Percentiles rank a stretch among this genome's conserved stretches.
phyloP scores from a whole-genome alignment of 2,329 filamentous ascomycete genomes.

The Orbilia quercus region DNA sequence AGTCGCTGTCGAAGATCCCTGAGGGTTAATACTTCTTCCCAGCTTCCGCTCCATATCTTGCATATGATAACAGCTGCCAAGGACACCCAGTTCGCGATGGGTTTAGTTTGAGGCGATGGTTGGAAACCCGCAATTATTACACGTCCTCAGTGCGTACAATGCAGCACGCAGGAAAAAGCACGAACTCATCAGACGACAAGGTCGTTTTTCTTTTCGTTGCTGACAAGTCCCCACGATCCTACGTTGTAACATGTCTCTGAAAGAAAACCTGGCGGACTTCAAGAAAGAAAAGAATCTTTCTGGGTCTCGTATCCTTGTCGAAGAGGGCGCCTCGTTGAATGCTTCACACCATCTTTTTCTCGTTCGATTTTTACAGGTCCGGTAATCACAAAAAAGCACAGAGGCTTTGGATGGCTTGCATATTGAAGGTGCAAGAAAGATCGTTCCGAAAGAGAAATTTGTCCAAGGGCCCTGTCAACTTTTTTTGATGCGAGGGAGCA shows the following conservation, averaged over 20 bases:
- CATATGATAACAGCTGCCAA: slow-evolving; percentile 55
- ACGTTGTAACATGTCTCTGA: slow-evolving; percentile 27
- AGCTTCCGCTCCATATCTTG: slow-evolving; percentile 54
- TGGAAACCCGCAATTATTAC: slow-evolving; percentile 6
- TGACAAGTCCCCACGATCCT: slow-evolving; percentile 34
- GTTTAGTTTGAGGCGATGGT: slow-evolving; percentile 17
- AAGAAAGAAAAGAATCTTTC: slow-evolving; percentile 11
- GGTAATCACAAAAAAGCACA: slow-evolving; percentile 19
- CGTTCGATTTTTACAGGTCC: neutral
- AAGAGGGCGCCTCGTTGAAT: neutral
- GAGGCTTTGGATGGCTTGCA: slow-evolving; percentile 24
- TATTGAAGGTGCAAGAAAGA: slow-evolving; percentile 12
- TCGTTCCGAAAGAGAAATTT: slow-evolving; percentile 30
- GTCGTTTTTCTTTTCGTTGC: slow-evolving; percentile 1
- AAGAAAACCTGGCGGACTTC: slow-evolving; percentile 12
- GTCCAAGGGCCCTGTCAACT: slow-evolving; percentile 28
- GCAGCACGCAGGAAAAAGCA: slow-evolving; percentile 30
- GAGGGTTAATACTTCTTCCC: slow-evolving; percentile 33
- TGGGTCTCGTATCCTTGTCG: slow-evolving; percentile 6
- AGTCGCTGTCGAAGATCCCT: slow-evolving; percentile 35
- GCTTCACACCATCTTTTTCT: slow-evolving; percentile 46
- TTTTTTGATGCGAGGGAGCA: neutral
- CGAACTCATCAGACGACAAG: slow-evolving; percentile 26
- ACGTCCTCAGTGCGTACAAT: slow-evolving; percentile 32
- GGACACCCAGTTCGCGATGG: slow-evolving; percentile 25